These are phyloP conservation scores for Aspergillus sclerotiicarbonarius DNA, from an alignment of 495 filamentous ascomycete genomes.

Conservation along the genomic window DNA sequence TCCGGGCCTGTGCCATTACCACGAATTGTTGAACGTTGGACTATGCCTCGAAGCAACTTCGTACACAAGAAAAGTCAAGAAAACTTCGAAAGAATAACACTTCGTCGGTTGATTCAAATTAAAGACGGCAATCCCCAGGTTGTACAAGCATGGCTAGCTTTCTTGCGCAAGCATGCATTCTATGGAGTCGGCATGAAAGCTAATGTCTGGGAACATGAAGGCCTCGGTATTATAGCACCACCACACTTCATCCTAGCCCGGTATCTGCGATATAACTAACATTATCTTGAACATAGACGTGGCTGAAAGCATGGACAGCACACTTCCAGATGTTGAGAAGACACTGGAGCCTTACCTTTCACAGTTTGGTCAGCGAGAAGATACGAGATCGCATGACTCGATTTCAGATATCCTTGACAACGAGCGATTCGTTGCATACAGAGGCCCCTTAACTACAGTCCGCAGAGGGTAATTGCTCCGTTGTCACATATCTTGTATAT, in stretches of 20 bases:
- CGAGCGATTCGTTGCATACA: slow-evolving; percentile 32
- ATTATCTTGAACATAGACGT: slow-evolving; percentile 48
- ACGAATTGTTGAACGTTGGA: slow-evolving; percentile 85
- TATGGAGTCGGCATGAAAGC: slow-evolving; percentile 98
- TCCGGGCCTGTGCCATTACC: slow-evolving; percentile 88
- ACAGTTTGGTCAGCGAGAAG: slow-evolving; percentile 59
- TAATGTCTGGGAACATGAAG: slow-evolving; percentile 86
- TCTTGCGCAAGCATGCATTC: slow-evolving; percentile 83
- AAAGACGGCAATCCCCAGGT: slow-evolving; percentile 86
- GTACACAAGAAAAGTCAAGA: slow-evolving; percentile 96
- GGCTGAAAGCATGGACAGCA: slow-evolving; percentile 62
- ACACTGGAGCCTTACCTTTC: slow-evolving; percentile 61
- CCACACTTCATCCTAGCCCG: neutral
- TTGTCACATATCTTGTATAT: slow-evolving; percentile 19
- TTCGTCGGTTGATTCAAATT: slow-evolving; percentile 86
- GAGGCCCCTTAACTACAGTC: slow-evolving; percentile 27
- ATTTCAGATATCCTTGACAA: slow-evolving; percentile 33
- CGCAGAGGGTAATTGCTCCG: slow-evolving; percentile 19
- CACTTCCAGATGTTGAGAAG: slow-evolving; percentile 56
- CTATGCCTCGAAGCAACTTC: slow-evolving; percentile 85
- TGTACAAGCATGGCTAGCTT: slow-evolving; percentile 88
- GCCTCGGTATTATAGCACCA: slow-evolving; percentile 51
- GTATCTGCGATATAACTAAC: neutral
- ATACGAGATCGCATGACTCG: slow-evolving; percentile 20
- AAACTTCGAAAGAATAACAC: slow-evolving; percentile 90